Percentiles rank a stretch among this genome's conserved stretches.
phyloP scores from a whole-genome alignment of 306 rosid genomes.

The Cucurbita moschata region DNA sequence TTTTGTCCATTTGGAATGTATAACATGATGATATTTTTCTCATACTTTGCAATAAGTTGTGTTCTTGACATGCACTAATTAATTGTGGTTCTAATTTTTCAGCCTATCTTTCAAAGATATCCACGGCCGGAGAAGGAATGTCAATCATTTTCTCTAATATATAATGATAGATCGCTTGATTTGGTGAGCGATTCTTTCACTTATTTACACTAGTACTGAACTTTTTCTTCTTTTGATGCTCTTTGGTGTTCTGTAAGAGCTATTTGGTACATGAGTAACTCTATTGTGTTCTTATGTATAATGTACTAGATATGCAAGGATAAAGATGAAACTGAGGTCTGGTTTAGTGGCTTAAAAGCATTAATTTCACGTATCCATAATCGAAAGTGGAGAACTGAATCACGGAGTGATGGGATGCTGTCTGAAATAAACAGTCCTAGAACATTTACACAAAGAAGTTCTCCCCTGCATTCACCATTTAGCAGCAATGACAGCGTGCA shows the following conservation, averaged over 20 bases:
- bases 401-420: slow-evolving; percentile 91
- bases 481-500: slow-evolving; percentile 91
- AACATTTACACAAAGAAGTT: slow-evolving; percentile 88
- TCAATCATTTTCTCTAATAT: slow-evolving; percentile 94
- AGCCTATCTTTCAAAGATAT: slow-evolving; percentile 98
- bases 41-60: not conserved
- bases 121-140: slow-evolving; percentile 98
- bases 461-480: slow-evolving; percentile 86
- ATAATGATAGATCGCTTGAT: slow-evolving; percentile 89
- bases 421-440: slow-evolving; percentile 98
- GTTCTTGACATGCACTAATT: not conserved
- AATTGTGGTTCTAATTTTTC: slow-evolving; percentile 19
- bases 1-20: not conserved
- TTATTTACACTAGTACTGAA: not conserved
- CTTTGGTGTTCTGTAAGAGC: not conserved
- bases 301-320: slow-evolving; percentile 88
- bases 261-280: slow-evolving; percentile 5
- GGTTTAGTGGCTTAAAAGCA: slow-evolving; percentile 98
- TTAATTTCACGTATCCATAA: slow-evolving; percentile 74
- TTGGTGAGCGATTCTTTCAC: slow-evolving; percentile 41
- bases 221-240: slow-evolving; percentile 1
- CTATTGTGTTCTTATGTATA: slow-evolving; percentile 19
- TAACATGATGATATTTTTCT: not conserved
- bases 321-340: slow-evolving; percentile 98
- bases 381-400: slow-evolving; percentile 93